Conservation (phyloP, 345 rosid species). For the Dipteronia sinensis region DNA sequence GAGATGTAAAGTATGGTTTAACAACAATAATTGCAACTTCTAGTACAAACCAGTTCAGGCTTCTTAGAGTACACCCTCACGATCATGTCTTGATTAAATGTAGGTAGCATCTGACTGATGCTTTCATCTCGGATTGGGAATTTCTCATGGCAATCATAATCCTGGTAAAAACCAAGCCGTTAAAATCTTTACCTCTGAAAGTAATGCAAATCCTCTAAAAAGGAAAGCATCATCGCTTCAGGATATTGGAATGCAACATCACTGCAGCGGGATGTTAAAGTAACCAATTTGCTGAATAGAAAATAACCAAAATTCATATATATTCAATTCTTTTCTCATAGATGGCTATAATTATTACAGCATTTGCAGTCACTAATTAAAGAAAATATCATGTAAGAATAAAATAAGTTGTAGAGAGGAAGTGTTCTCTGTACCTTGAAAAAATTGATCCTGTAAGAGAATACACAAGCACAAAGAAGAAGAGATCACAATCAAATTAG, state of each 20-base stretch:
- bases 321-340: background rate
- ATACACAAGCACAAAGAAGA: conserved; percentile 29
- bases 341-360: background rate
- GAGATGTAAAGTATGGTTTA: background rate
- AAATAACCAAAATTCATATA: background rate
- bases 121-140: conserved; percentile 33
- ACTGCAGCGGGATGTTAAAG: background rate
- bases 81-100: conserved; percentile 43
- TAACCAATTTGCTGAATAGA: background rate
- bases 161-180: conserved; percentile 36
- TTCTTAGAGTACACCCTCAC: conserved; percentile 64
- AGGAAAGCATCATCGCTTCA: background rate
- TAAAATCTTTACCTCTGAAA: conserved; percentile 1
- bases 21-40: background rate
- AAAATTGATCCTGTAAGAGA: conserved; percentile 39
- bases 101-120: conserved; percentile 56
- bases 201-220: background rate
- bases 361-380: background rate
- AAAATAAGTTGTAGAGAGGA: conserved; percentile 3
- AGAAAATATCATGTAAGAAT: background rate
- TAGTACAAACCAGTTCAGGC: conserved; percentile 48
- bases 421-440: conserved; percentile 42
- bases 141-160: conserved; percentile 35
- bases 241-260: background rate
- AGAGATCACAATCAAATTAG: conserved; percentile 16